Percentiles rank a stretch among this genome's conserved stretches.
Evolutionary conservation across 1,284 basidiomycete species (phyloP).

Genomic region (Vanrija pseudolonga): DNA sequence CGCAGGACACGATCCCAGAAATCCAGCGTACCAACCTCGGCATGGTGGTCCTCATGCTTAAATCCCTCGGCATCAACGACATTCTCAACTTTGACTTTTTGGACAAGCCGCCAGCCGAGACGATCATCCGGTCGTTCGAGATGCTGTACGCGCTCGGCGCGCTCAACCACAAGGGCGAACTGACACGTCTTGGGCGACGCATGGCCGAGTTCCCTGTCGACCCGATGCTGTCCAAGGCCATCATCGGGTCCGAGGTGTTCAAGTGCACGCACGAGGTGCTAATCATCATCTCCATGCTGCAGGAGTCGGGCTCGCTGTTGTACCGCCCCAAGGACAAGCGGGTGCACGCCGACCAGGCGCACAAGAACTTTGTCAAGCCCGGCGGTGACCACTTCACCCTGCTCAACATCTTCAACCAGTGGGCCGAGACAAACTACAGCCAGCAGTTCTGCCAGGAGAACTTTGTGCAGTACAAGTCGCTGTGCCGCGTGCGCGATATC

Average conservation of each 20-base stretch:
- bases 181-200: constrained; percentile 89
- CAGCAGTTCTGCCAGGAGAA: constrained; percentile 92
- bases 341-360: constrained; percentile 89
- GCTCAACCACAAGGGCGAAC: constrained; percentile 89
- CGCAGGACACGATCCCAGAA: constrained; percentile 60
- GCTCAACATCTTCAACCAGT: constrained; percentile 96
- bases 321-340: constrained; percentile 98
- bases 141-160: constrained; percentile 93
- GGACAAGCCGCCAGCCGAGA: constrained; percentile 80
- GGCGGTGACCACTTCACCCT: constrained; percentile 99
- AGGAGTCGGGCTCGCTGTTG: constrained; percentile 90
- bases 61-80: constrained; percentile 62
- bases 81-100: constrained; percentile 62
- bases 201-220: constrained; percentile 99
- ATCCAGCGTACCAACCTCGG: constrained; percentile 53
- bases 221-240: constrained; percentile 93
- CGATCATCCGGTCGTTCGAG: constrained; percentile 92
- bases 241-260: constrained; percentile 92
- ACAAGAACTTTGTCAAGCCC: constrained; percentile 89
- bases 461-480: constrained; percentile 94
- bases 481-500: constrained; percentile 91
- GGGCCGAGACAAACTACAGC: constrained; percentile 94
- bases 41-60: constrained; percentile 59
- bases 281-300: constrained; percentile 96
- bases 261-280: constrained; percentile 96